Evolutionary conservation across 139 green algal genomes (phyloP), one percentile per base, ranked within the genome.

Genomic region (Coelastrella sp.): DNA sequence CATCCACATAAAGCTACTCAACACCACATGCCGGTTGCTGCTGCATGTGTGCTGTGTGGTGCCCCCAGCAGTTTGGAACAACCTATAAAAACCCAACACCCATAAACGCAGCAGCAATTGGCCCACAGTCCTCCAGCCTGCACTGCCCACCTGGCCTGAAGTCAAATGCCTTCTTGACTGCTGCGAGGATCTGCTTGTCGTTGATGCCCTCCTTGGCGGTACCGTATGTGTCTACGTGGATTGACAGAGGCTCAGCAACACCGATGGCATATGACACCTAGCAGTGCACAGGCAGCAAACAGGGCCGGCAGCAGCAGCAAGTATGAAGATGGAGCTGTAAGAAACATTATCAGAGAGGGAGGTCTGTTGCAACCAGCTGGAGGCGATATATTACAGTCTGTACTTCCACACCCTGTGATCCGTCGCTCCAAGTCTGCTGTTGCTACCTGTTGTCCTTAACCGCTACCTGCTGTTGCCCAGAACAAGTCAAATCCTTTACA

Each of bases 241-340:
- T 95, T 27, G 98, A 99, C 86, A 99, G 96, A 1, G 98, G 98
- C 94, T 99, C 97, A 6, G 98, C 90, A 84, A 99, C 97, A 84
- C 97, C 98, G 78, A 99, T 99, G 93, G 98, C 96, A 91, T 99
- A 99, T 4, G 98, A 99, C 56, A 99, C 95, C 94, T 99, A 96
- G 19, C 27, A 25, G 35, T 49, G 35, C 35, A 49, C 35, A 49
- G 35, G 35, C 35, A 84, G 14, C 35, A 49, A 49, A 82, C 22
- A 20, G 22, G 25, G 75, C 20, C 8, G 6, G 74, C 56, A 49
- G 35, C 35, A 49, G 35, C 35, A 49, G 35, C 3, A 49, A 49
- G 35, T 49, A 1, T 1, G 35, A 6, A 79, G 73, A 49, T 15
- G 35, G 3, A 49, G 35, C 35, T 49, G 35, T 49, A 49, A 49